Evolutionary conservation across 2,329 filamentous ascomycete genomes (phyloP), one percentile per base, ranked within the genome.

Genomic region (Rhynchosporium secalis): DNA sequence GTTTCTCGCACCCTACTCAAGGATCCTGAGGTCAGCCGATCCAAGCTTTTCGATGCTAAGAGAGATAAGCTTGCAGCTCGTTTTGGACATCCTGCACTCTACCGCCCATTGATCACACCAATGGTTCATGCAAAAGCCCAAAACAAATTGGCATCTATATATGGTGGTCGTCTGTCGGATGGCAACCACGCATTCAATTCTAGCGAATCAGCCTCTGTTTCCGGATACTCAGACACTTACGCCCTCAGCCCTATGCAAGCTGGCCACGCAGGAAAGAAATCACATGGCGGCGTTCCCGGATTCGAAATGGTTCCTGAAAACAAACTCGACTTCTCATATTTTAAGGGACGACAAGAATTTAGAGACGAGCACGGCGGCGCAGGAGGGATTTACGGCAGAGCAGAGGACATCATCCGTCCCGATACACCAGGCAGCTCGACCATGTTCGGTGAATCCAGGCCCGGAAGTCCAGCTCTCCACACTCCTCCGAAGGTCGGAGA

Each of bases 61-160:
- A 87, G 77, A 73, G 92, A 89, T 75, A 89, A 84, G 71, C 83
- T 92, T 60, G 89, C 84, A 63, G 86, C 86, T 29, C 84, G 90
- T 31, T 99, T 97, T 73, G 93, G 92, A 1, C 92, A 99, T 74
- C 95, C 94, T 1, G 92, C 91, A 4, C 81, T 98, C 15, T 96
- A 95, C 79, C 90, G 90, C 75, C 89, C 90, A 3, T 82, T 98
- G 26, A 93, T 94, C 70, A 96, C 92, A 0, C 94, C 94, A 2
- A 97, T 98, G 93, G 94, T 98, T 3, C 89, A 96, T 71, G 89
- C 91, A 59, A 96, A 90, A 76, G 91, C 92, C 2, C 91, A 95
- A 71, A 92, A 95, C 63, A 83, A 95, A 46, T 82, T 99, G 9
- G 88, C 89, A n/a, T 86, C 90, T 48, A 83, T 99, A 56, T 97